A percentile compares a stretch with the other conserved stretches of the same genome.
Evolutionary conservation across 257 asterid species (phyloP).

Genomic region (Parsonsia alboflavescens): DNA sequence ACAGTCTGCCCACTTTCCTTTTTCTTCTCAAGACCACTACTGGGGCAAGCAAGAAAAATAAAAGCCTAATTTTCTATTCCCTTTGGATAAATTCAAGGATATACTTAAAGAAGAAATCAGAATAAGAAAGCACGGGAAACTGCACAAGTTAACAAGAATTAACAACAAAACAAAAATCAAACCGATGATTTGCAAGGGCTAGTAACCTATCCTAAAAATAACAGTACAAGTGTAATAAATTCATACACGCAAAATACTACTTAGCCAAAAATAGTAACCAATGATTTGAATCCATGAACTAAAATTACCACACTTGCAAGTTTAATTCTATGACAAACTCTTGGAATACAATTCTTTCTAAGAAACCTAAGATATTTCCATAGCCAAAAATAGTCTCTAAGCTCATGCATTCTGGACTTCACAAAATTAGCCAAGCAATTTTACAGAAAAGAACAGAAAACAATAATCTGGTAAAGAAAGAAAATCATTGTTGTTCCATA

Average conservation of each 20-base stretch:
- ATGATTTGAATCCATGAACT: neutral
- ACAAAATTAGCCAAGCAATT: neutral
- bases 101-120: neutral
- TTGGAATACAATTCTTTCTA: neutral
- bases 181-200: neutral
- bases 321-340: neutral
- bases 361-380: neutral
- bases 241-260: neutral
- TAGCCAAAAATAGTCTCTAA: neutral
- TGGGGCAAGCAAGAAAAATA: neutral
- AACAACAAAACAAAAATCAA: neutral
- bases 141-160: neutral
- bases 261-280: too few species aligned
- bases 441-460: neutral
- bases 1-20: neutral
- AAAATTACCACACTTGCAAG: neutral
- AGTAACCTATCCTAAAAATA: neutral
- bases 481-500: neutral
- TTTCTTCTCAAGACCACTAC: neutral
- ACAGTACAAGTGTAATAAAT: neutral
- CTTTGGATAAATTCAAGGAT: neutral
- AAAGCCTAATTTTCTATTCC: neutral
- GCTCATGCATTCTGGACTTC: neutral
- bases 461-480: neutral
- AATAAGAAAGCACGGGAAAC: neutral